Base-by-base conservation (phyloP, 1,284 basidiomycete genomes). In the Sporisorium iseilematis-ciliati region DNA sequence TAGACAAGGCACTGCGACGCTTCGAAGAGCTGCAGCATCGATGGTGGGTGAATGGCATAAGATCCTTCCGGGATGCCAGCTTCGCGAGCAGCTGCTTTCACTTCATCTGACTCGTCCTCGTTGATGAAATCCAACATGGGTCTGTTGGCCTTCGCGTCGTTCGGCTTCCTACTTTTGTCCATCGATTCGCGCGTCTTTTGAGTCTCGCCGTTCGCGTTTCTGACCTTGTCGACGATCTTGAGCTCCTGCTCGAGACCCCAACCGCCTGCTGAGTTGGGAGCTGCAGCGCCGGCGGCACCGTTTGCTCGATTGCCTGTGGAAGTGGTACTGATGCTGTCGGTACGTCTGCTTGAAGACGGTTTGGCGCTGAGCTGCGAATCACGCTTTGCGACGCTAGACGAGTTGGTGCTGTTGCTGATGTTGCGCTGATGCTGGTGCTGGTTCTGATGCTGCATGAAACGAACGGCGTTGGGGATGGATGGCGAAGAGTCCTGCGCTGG, bases 1-100 rank as follows among this genome's bases (percentile, higher is more conserved):
- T 91, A 87, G 55, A 95, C 88, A 25, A 88, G 86, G 53, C 91
- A 87, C 21, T 89, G 86, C 3, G 90, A 89, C 4, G 91, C 92
- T 29, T 88, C 87, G 16, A 88, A 86, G 46, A 94, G 87, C 79
- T 76, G 79, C 45, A 75, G 68, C 76, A 78, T 75, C 26, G 79
- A 74, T 7, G 79, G 79, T 2, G 77, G 77, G 18, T 80, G 67
- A 38, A 80, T 80, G 16, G 79, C 77, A 25, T 80, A 80, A 20
- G 76, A 73, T n/a, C 75, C 75, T 51, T 75, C 72, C 18, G 72
- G 72, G n/a, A 75, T 66, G 25, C 66, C 66, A 29, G 72, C 72
- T 49, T 75, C 66, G 11, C 72, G 54, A 12, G 72, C 72, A 40
- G 72, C 72, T 3, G 72, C 72, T 29, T 66, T 69, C 48, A 75